phyloP scores from a whole-genome alignment of 1,284 basidiomycete species.

The Naganishia cerealis region DNA sequence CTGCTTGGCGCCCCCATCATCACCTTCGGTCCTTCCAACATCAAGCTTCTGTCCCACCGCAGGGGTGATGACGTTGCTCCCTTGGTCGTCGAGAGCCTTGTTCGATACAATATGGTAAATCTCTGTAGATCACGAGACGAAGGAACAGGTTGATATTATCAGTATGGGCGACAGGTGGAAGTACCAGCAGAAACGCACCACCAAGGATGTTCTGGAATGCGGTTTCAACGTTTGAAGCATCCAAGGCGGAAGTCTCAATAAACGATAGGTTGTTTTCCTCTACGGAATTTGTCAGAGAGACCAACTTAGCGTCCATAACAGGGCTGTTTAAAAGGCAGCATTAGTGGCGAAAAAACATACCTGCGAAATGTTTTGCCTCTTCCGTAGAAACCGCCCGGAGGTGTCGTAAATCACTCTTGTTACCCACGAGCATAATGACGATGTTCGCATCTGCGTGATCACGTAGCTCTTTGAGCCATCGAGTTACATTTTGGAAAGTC shows the following conservation, averaged over 20 bases:
- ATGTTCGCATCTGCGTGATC: constrained; percentile 92
- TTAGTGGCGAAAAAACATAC: constrained; percentile 58
- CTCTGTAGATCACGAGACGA: constrained; percentile 58
- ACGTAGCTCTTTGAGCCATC: constrained; percentile 97
- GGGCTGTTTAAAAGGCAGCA: not conserved
- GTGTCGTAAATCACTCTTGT: constrained; percentile 98
- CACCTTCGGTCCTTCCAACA: constrained; percentile 61
- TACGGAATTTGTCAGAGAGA: constrained; percentile 38
- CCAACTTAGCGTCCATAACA: constrained; percentile 1
- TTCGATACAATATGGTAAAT: constrained; percentile 93
- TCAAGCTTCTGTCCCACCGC: constrained; percentile 71
- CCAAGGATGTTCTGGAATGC: constrained; percentile 97
- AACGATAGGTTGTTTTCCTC: constrained; percentile 84
- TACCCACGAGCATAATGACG: constrained; percentile 90
- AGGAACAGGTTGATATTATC: not conserved
- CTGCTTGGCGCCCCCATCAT: constrained; percentile 54
- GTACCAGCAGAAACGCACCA: constrained; percentile 59
- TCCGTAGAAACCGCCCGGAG: constrained; percentile 93
- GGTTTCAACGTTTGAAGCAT: constrained; percentile 94
- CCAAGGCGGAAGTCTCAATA: constrained; percentile 98
- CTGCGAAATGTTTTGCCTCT: constrained; percentile 76
- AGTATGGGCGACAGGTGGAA: not conserved
- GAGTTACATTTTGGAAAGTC: constrained; percentile 91
- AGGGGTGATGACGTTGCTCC: constrained; percentile 68
- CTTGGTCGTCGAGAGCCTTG: constrained; percentile 75